phyloP scores from a whole-genome alignment of 495 filamentous ascomycete species.

The Lichenothelia convexa region DNA sequence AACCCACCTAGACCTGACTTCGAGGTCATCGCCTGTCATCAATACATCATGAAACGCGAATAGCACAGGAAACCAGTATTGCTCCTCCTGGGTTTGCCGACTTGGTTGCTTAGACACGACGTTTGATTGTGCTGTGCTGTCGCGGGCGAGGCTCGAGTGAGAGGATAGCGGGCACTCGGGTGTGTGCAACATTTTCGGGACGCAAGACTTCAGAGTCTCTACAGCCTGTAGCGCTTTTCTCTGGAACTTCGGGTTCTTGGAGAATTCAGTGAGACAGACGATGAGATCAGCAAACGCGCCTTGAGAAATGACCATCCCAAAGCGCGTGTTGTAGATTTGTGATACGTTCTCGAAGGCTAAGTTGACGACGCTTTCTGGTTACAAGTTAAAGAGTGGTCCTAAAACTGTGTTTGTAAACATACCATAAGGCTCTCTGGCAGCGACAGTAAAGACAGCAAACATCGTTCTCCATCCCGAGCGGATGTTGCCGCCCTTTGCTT shows the following conservation, averaged over 20 bases:
- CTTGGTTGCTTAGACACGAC: slow-evolving; percentile 32
- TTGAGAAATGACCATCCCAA: slow-evolving; percentile 89
- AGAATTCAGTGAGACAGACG: slow-evolving; percentile 92
- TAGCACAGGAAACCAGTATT: slow-evolving; percentile 94
- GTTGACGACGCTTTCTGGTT: slow-evolving; percentile 74
- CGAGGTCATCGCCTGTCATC: slow-evolving; percentile 98
- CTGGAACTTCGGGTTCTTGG: slow-evolving; percentile 93
- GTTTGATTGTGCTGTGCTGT: slow-evolving; percentile 25
- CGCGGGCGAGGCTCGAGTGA: slow-evolving; percentile 22
- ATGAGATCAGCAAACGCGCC: slow-evolving; percentile 92
- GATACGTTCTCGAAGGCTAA: slow-evolving; percentile 90
- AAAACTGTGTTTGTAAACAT: slow-evolving; percentile 12
- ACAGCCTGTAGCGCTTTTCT: slow-evolving; percentile 96
- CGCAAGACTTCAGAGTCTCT: slow-evolving; percentile 77
- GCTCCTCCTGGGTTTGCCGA: slow-evolving; percentile 69
- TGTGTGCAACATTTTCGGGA: slow-evolving; percentile 84
- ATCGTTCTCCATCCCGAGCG: slow-evolving; percentile 96
- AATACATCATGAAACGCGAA: slow-evolving; percentile 98
- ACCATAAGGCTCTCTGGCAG: slow-evolving; percentile 77
- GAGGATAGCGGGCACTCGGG: slow-evolving; percentile 84
- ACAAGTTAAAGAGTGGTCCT: background rate
- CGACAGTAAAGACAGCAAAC: slow-evolving; percentile 97
- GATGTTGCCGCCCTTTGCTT: slow-evolving; percentile 88
- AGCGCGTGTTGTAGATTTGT: slow-evolving; percentile 96
- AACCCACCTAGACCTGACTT: slow-evolving; percentile 55